Base-by-base conservation (phyloP, 176 grass and related monocot species). In the Hordeum marinum region DNA sequence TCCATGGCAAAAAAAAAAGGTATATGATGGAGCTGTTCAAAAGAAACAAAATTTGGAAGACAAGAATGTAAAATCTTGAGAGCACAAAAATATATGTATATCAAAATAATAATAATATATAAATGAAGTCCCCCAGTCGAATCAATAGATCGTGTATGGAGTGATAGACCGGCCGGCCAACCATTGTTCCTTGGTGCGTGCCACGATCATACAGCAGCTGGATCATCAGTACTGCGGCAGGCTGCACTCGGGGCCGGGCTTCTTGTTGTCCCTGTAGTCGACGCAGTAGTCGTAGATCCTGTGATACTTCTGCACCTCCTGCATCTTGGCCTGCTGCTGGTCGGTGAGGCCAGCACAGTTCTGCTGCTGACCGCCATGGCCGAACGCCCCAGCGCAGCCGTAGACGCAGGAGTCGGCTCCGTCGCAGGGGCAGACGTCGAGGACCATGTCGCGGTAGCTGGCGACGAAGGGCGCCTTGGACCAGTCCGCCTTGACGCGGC, bases 401-500 rank as follows among this genome's bases (percentile, higher is more conserved):
- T 57, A 57, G 54, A 57, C 54, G 54, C 54, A 57, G 54, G 54
- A 20, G 54, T 68, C 18, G 70, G 13, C 8, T 24, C 70, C 70
- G 24, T 73, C 23, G 7, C 70, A 73, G 7, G 13, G 7, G 24
- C 70, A 73, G 24, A 73, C 41, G 70, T 17, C 12, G 24, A 73
- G 23, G 24, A 27, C 24, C 41, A 73, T 24, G 70, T 45, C 40
- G 13, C 41, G 40, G 41, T 46, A 73, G 12, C 41, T 7, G 70
- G 70, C 70, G 24, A 73, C 41, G 48, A 97, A 97, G 11, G 90
- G 92, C 9, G 88, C 80, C 11, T 80, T 62, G 69, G 6, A 77
- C 94, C 94, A 97, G 82, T 97, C 88, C 15, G 90, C 85, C 84
- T 90, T 92, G 18, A 92, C 40, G 23, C 77, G 79, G 13, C 94